These are phyloP conservation scores for Sonneratia alba DNA, from an alignment of 345 rosid species.

Conservation along the genomic window DNA sequence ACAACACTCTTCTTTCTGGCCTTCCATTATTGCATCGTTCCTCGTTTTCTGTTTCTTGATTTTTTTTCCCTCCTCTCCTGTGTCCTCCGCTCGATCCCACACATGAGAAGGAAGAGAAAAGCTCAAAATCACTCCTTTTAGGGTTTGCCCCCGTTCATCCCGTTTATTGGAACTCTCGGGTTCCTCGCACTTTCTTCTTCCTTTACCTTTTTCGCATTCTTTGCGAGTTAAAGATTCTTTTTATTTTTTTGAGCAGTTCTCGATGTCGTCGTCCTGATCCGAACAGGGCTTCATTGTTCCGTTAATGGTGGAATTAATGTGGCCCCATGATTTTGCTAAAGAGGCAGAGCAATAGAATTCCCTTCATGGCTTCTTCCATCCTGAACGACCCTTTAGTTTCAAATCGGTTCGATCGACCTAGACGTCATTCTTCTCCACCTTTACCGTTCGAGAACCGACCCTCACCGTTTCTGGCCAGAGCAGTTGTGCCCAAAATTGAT, in stretches of 20 bases:
- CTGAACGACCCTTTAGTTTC: constrained; percentile 9
- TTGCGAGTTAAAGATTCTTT: background rate
- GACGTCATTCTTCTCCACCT: background rate
- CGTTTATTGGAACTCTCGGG: background rate
- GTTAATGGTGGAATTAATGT: constrained; percentile 24
- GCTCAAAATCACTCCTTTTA: background rate
- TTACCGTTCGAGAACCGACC: constrained; percentile 1
- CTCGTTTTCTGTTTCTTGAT: background rate
- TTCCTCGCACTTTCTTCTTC: background rate
- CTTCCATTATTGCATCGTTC: background rate
- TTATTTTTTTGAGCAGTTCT: background rate
- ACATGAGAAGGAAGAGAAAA: background rate
- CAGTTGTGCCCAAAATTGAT: constrained; percentile 12
- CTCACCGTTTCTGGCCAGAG: constrained; percentile 3
- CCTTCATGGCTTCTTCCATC: constrained; percentile 14
- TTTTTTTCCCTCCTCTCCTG: background rate
- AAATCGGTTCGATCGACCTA: background rate
- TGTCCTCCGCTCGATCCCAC: background rate
- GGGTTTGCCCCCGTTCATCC: background rate
- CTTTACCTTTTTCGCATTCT: background rate
- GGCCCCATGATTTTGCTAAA: constrained; percentile 39
- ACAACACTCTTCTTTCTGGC: background rate
- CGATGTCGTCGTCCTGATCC: background rate
- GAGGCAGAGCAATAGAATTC: constrained; percentile 20
- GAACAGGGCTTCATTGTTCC: background rate